Evolutionary conservation across 352 stramenopile genomes (phyloP), one percentile per base, ranked within the genome.

Genomic region (Phytophthora fragariaefolia): DNA sequence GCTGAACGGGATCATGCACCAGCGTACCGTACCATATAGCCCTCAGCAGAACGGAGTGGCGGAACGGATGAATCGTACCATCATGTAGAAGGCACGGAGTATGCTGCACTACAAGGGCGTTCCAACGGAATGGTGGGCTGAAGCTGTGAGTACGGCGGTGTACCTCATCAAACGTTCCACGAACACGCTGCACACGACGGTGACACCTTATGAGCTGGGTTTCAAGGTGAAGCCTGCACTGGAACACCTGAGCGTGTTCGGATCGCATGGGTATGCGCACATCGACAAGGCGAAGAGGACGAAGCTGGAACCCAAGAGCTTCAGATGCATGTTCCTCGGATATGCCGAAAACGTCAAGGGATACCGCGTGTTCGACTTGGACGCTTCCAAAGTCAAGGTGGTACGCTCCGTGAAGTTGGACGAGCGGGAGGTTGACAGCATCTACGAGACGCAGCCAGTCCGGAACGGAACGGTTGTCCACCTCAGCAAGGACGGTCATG

Each of bases 301-400:
- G 28, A 32, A 32, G 28, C 28, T 32, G 28, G 28, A 32, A 32
- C 28, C 28, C 28, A 32, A 32, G 28, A 32, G 28, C 28, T 32
- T 32, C 28, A 8, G 28, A 8, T 32, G 28, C 28, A 32, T 32
- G 28, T 32, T 32, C 27, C 27, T 66, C 15, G 58, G 18, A 6
- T 55, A 59, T 22, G 58, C 18, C 17, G 49, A 59, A 10, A 59
- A 48, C 38, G 24, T 42, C 17, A 54, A 55, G n/a, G 42, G 42
- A 7, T 53, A 53, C 28, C 27, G 27, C n/a, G 27, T 42, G 6
- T 60, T 32, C 22, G 40, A 60, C 26, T 32, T 51, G 53, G 40
- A 60, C 15, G 28, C 26, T n/a, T 48, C 36, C 12, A 60, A 60
- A 26, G 53, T 60, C 1, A 51, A 43, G 30, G 40, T 60, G 53